Evolutionary conservation across 2,329 filamentous ascomycete genomes (phyloP).

Genomic region (Orbilia ellipsospora): DNA sequence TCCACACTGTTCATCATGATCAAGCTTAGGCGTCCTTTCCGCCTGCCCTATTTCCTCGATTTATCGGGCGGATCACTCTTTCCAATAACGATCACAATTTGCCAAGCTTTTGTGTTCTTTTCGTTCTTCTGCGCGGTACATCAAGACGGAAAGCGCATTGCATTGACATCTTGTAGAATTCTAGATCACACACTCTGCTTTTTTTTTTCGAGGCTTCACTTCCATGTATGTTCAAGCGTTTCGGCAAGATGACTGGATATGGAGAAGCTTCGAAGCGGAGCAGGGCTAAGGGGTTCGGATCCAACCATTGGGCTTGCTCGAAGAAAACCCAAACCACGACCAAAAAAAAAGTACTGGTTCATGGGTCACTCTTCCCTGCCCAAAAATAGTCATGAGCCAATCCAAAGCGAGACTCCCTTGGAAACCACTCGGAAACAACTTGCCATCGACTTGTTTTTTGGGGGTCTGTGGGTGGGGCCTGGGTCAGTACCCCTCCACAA

Average conservation of each 20-base stretch:
- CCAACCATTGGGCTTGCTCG: constrained; percentile 15
- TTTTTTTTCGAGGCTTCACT: background rate
- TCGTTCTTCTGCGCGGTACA: constrained; percentile 13
- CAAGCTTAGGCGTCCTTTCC: constrained; percentile 31
- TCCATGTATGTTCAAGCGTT: constrained; percentile 25
- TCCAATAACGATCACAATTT: constrained; percentile 22
- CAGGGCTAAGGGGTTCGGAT: constrained; percentile 22
- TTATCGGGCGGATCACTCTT: constrained; percentile 31
- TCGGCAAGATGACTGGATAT: constrained; percentile 19
- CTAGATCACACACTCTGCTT: constrained; percentile 1
- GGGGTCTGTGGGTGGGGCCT: constrained; percentile 18
- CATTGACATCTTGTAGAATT: background rate
- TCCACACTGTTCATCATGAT: constrained; percentile 18
- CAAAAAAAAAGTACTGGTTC: constrained; percentile 1
- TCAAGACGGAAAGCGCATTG: constrained; percentile 28
- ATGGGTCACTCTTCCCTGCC: constrained; percentile 36
- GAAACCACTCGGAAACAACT: constrained; percentile 27
- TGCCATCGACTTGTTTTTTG: constrained; percentile 5
- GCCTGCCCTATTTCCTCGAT: constrained; percentile 47
- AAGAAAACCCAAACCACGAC: too few relatives aligned
- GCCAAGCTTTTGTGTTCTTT: constrained; percentile 11
- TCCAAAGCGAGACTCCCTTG: constrained; percentile 8
- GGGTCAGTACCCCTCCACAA: constrained; percentile 38
- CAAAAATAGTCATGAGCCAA: constrained; percentile 52
- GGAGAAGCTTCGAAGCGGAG: constrained; percentile 7